Evolutionary conservation across 2,329 filamentous ascomycete genomes (phyloP), one percentile per base, ranked within the genome.

Genomic region (Alternaria alternata): DNA sequence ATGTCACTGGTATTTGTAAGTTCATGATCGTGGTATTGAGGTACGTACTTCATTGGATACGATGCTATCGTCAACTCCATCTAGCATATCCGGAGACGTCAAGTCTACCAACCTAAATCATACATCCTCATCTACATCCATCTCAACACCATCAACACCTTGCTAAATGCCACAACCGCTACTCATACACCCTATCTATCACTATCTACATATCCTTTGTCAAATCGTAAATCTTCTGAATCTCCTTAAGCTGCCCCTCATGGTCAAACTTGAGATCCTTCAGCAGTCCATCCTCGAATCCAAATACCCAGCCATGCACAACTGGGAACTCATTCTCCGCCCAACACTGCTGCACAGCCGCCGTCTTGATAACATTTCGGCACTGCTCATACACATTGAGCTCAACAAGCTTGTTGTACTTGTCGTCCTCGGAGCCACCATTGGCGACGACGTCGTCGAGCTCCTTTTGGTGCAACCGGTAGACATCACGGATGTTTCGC

Each of bases 281-380:
- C 59, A 92, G 81, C 70, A 90, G 77, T 9, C 89, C 89, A 70
- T 91, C 87, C 54, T 86, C 79, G 68, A 91, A 88, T 63, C 85
- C 87, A 81, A 92, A 92, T 44, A 91, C 89, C 89, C 89, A 91
- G 36, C 88, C 89, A 79, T 91, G 89, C 53, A 92, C 89, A 62
- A 91, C 84, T 53, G 89, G 89, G 72, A 85, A 91, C 66, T 84
- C 78, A 69, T 90, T 87, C 72, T 85, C 77, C 46, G 83, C 83
- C 71, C 87, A 91, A 18, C 82, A 87, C 72, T 80, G 85, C 82
- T 81, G 89, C 81, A 74, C 79, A 9, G 78, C 91, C 83, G 76
- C 84, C 71, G 78, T 78, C 71, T 79, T 79, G 65, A 79, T 76
- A 8, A 79, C 54, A 42, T 79, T 79, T 63, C 75, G 66, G 38